Conservation (phyloP, 1,284 basidiomycete species). For the Trametes pubescens region DNA sequence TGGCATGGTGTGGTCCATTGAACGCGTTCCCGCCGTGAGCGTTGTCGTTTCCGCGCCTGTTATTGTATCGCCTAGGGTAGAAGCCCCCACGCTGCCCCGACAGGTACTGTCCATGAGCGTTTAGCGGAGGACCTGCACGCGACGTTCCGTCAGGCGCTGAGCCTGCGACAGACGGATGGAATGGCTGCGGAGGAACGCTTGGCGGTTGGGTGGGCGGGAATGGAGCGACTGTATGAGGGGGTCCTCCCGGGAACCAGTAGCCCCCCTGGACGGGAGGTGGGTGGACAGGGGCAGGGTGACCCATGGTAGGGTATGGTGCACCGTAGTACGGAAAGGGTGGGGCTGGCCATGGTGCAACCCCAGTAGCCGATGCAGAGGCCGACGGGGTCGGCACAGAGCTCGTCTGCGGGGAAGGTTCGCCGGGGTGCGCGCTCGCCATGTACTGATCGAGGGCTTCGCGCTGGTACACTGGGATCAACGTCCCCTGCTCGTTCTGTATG, state of each 20-base stretch:
- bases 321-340: conserved; percentile 9
- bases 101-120: conserved; percentile 8
- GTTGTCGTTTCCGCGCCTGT: conserved; percentile 17
- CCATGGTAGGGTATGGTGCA: conserved; percentile 12
- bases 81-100: conserved; percentile 16
- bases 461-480: conserved; percentile 73
- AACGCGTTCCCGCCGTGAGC: background rate
- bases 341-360: conserved; percentile 4
- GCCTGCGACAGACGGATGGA: background rate
- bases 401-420: conserved; percentile 30
- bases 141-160: background rate
- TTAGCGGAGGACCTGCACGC: conserved; percentile 7
- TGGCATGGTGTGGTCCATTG: background rate
- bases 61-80: conserved; percentile 22
- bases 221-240: conserved; percentile 9
- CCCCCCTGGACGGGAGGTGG: conserved; percentile 15
- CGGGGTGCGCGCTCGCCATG: conserved; percentile 47
- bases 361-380: background rate
- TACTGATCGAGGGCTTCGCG: conserved; percentile 70
- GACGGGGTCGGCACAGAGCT: conserved; percentile 3
- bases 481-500: conserved; percentile 75
- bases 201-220: background rate
- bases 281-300: background rate
- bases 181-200: background rate
- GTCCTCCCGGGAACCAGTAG: conserved; percentile 27